phyloP scores from a whole-genome alignment of 768 basidiomycete species.

The Amanita molliuscula region DNA sequence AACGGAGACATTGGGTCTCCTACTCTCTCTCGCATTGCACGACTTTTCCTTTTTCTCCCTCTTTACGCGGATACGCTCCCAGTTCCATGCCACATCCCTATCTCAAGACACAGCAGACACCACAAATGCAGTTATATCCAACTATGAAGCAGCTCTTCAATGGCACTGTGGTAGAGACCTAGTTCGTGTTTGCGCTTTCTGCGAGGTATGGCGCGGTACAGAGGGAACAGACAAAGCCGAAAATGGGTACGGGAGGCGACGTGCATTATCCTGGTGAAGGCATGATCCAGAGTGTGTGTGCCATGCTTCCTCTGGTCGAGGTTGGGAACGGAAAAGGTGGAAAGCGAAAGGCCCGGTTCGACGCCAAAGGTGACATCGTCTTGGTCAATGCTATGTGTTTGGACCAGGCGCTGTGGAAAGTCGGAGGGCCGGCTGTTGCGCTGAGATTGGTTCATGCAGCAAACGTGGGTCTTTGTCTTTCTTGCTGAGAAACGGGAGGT shows the following conservation, averaged over 20 bases:
- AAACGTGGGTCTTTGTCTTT: conserved; percentile 29
- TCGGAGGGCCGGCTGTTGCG: conserved; percentile 72
- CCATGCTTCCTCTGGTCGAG: not conserved
- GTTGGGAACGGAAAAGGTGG: not conserved
- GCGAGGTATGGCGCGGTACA: conserved; percentile 12
- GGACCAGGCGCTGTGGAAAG: conserved; percentile 70
- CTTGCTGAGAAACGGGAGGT: not conserved
- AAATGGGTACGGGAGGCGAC: not conserved
- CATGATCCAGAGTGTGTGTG: conserved; percentile 3
- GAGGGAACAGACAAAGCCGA: not conserved
- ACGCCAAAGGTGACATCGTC: conserved; percentile 42
- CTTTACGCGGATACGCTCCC: conserved; percentile 33
- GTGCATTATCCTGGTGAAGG: not conserved
- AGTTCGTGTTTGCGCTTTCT: conserved; percentile 31
- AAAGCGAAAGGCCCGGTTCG: conserved; percentile 10
- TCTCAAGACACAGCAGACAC: conserved; percentile 19
- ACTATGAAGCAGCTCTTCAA: conserved; percentile 30
- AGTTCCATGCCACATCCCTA: conserved; percentile 14
- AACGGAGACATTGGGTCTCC: conserved; percentile 51
- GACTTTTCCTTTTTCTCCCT: conserved; percentile 49
- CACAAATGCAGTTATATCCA: conserved; percentile 28
- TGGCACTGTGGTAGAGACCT: conserved; percentile 24
- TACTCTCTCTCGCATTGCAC: conserved; percentile 57
- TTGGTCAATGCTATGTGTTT: conserved; percentile 52
- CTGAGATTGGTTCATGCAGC: conserved; percentile 71